phyloP scores from a whole-genome alignment of 257 asterid genomes.

The Nicotiana tabacum region DNA sequence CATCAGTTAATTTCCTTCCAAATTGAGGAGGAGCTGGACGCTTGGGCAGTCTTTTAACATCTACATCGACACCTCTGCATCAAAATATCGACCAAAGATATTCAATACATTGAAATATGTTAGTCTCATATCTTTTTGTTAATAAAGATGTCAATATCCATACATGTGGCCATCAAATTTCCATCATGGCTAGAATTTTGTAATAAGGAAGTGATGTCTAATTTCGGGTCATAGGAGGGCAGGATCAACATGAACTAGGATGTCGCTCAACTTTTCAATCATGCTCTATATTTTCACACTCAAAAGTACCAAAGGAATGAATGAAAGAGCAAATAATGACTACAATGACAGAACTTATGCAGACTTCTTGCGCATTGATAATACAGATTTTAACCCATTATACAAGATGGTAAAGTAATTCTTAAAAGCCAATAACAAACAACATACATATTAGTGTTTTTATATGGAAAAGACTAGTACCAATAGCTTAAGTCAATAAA shows the following conservation, averaged over 20 bases:
- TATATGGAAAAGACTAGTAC: background rate
- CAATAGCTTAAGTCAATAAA: background rate
- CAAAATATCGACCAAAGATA: background rate
- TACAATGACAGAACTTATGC: background rate
- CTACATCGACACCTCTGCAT: constrained; percentile 78
- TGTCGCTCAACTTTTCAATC: background rate
- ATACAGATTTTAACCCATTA: background rate
- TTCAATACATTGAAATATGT: background rate
- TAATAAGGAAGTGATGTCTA: background rate
- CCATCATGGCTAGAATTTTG: background rate
- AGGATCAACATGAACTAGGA: background rate
- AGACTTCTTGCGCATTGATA: background rate
- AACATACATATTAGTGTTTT: background rate
- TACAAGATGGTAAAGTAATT: background rate
- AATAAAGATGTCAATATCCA: background rate
- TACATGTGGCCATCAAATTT: background rate
- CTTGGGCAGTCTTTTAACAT: constrained; percentile 76
- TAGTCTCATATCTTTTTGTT: background rate
- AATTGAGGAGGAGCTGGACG: constrained; percentile 97
- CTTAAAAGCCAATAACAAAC: background rate
- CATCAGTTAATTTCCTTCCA: constrained; percentile 77
- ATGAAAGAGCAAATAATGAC: background rate
- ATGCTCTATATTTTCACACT: too few species aligned
- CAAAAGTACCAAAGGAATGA: background rate
- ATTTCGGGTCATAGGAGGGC: background rate